Conservation (phyloP, 768 basidiomycete species). For the Tylopilus plumbeoviolaceoides region DNA sequence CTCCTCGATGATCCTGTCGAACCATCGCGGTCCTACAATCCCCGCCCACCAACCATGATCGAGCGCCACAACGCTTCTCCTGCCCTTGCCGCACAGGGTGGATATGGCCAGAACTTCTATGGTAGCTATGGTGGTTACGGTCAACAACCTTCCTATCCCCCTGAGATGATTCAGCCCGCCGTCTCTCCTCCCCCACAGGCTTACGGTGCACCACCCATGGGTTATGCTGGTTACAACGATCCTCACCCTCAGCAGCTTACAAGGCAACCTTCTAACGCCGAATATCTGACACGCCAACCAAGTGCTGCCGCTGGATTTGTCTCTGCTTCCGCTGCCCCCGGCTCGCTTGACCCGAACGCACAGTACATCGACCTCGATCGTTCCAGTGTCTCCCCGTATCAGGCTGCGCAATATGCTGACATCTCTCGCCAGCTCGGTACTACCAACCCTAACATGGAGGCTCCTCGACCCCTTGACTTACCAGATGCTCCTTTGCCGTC, state of each 20-base stretch:
- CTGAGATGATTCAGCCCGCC: constrained; percentile 15
- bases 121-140: constrained; percentile 23
- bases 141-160: constrained; percentile 18
- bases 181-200: constrained; percentile 18
- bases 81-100: constrained; percentile 22
- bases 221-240: constrained; percentile 24
- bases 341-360: constrained; percentile 20
- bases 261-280: constrained; percentile 22
- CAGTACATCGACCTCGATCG: constrained; percentile 65
- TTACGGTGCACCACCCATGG: constrained; percentile 21
- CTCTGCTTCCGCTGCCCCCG: constrained; percentile 4
- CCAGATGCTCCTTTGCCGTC: constrained; percentile 24
- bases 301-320: constrained; percentile 14
- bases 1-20: constrained; percentile 52
- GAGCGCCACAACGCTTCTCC: constrained; percentile 41
- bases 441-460: constrained; percentile 20
- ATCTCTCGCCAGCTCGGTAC: constrained; percentile 55
- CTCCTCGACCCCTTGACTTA: constrained; percentile 11
- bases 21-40: constrained; percentile 40
- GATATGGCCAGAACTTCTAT: constrained; percentile 22
- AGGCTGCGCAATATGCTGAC: constrained; percentile 70
- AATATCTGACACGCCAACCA: constrained; percentile 22
- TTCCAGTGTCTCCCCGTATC: constrained; percentile 70
- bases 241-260: constrained; percentile 26
- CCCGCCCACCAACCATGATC: constrained; percentile 63